phyloP scores from a whole-genome alignment of 169 alveolate species.

The Theileria annulata region DNA sequence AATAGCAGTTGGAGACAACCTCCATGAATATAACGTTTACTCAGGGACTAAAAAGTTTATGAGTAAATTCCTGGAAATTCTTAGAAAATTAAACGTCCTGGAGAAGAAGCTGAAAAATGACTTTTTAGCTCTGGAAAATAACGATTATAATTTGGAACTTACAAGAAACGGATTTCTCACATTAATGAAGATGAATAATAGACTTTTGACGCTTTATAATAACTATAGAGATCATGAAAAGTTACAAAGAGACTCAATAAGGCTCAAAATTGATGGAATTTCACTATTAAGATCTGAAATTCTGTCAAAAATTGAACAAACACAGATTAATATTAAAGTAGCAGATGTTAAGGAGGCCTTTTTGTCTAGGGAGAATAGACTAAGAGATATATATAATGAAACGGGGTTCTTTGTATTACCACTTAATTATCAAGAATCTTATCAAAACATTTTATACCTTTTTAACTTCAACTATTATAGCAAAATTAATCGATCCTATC shows the following conservation, averaged over 20 bases:
- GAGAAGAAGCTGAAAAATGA: slow-evolving; percentile 12
- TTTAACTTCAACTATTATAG: slow-evolving; percentile 2
- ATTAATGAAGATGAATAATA: background rate
- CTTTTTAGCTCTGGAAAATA: slow-evolving; percentile 3
- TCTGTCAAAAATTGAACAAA: background rate
- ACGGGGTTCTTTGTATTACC: slow-evolving; percentile 8
- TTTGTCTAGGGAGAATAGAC: background rate
- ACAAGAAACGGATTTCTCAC: slow-evolving; percentile 10
- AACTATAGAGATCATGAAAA: slow-evolving; percentile 1
- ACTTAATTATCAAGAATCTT: background rate
- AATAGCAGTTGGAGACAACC: slow-evolving; percentile 22
- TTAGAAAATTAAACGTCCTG: slow-evolving; percentile 17
- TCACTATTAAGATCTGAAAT: background rate
- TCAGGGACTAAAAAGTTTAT: slow-evolving; percentile 35
- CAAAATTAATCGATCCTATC: background rate
- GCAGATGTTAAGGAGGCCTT: background rate
- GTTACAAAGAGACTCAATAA: slow-evolving; percentile 21
- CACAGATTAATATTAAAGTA: background rate
- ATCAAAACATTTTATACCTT: background rate
- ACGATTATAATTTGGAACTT: background rate
- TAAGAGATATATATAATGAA: background rate
- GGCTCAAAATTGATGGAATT: slow-evolving; percentile 11
- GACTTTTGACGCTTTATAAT: slow-evolving; percentile 1
- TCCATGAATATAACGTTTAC: slow-evolving; percentile 10
- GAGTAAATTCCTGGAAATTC: slow-evolving; percentile 10